Evolutionary conservation across 495 filamentous ascomycete genomes (phyloP), one percentile per base, ranked within the genome.

Genomic region (Lasiosphaeria miniovina): DNA sequence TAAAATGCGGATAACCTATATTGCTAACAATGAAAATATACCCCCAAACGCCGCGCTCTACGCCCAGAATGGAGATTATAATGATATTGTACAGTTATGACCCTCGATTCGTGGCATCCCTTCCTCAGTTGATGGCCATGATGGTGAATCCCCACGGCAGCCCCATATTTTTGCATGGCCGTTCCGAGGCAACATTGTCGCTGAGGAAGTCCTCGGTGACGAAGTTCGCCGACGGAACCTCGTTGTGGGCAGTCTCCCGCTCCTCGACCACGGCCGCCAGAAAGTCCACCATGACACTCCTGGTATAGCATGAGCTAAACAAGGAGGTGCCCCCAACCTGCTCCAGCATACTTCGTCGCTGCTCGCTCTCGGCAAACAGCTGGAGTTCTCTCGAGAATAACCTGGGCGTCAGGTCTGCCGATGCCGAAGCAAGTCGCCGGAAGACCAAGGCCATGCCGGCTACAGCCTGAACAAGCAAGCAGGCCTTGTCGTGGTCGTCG

Each of bases 81-180:
- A 48, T 36, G 34, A 35, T 63, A 57, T 35, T 56, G 53, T 61
- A 63, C 59, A 58, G 24, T 24, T 24, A 34, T 51, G 46, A 43
- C 50, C 32, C 14, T 14, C 14, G 9, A 48, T 41, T 51, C 35
- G 8, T 34, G 7, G 11, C 17, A 49, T 33, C 36, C 35, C 33
- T 4, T 24, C 33, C 33, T 52, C 52, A 74, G 60, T 73, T 73
- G 36, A 74, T 10, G 0, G 70, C 59, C 68, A 74, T 69, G 50
- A 74, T 71, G 8, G 70, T 72, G 46, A 74, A 74, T 7, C 71
- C 71, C 66, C 71, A 70, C 9, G 70, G 71, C 32, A 71, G 31
- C 11, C 71, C 71, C 55, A 70, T 73, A 41, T 69, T 70, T 55
- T 66, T 67, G 51, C 63, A 68, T 3, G 62, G 66, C 17, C 66